Evolutionary conservation across 2,329 filamentous ascomycete species (phyloP), one percentile per base, ranked within the genome.

Genomic region (Corniculantispora saksenae): DNA sequence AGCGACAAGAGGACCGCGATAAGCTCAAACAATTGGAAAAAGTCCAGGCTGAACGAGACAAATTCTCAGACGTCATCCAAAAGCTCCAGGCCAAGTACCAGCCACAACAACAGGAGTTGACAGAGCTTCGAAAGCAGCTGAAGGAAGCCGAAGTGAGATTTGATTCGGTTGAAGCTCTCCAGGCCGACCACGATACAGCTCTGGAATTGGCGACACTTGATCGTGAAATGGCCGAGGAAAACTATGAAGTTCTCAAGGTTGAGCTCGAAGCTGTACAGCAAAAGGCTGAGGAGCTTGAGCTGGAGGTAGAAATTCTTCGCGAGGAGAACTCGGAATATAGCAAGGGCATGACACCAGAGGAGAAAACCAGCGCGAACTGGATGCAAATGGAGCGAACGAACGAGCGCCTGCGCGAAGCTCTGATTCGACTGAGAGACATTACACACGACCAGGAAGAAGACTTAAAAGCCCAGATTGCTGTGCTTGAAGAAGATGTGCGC

Each of bases 141-240:
- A 93, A 93, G 72, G 91, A 96, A 70, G 86, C 89, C 0, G 89
- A 95, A 73, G 78, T 83, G 23, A 86, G 86, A 56, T 83, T 93
- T 23, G 88, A 91, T 64, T 76, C 77, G 0, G 81, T 95, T 2
- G 91, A 94, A 70, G 83, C 85, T 35, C 82, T 91, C 62, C 90
- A 95, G 74, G 91, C 91, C 9, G 93, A 97, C 69, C 89, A 96
- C 75, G 95, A 98, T 35, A 86, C 89, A 3, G 87, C 91, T 8
- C 80, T 97, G 72, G 95, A 99, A 78, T 86, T 95, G 77, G 93
- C 93, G 8, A 90, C 92, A 0, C 81, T 99, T 29, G 95, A 99
- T 74, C 88, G 92, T 53, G 94, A 99, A 77, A 97, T 98, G 91
- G 95, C 95, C 0, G 94, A 99, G 76, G 94, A 97, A 77, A 93